Evolutionary conservation across 805 yeast species (phyloP), one percentile per base, ranked within the genome.

Genomic region (Suhomyces kilbournensis): DNA sequence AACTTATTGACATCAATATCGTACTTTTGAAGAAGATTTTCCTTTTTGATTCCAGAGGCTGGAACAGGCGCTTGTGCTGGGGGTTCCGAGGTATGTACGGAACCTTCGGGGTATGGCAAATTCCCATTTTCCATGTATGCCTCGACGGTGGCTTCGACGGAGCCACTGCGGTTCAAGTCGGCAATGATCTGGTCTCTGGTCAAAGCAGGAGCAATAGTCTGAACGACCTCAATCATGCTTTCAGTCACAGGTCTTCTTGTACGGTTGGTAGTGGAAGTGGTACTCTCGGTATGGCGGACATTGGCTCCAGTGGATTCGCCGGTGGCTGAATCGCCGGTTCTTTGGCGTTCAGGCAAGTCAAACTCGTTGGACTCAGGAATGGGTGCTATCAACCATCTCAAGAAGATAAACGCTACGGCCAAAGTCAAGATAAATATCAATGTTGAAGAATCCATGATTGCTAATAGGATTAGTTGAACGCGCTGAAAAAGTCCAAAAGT

Each of bases 161-260:
- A 84, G 0, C 96, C 96, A 0, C 94, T 83, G 53, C 82, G 75
- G 61, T 85, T 83, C 55, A 94, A 77, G 65, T 88, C 96, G 55
- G 77, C 75, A 55, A 84, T 76, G 55, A 94, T 90, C 64, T 88
- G 96, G 7, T 80, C 88, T 3, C 70, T 78, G 1, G 88, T 76
- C 30, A 89, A 71, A 19, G 76, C 75, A 3, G 97, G 97, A 0
- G 91, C 96, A 51, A 93, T 75, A 42, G 90, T 83, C 59, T 84
- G 88, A 2, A 93, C 97, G 0, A 88, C 85, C 56, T 87, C 94
- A 44, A 93, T 77, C 98, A 93, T 93, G 52, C 80, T 81, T 4
- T 74, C 75, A 3, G 86, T 83, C 20, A 86, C 84, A 12, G 66
- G 71, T 52, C 88, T 78, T 46, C 78, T 72, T 40, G 52, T 50